Base-by-base conservation (phyloP, 139 green algal species). In the Spirogloea muscicola region DNA sequence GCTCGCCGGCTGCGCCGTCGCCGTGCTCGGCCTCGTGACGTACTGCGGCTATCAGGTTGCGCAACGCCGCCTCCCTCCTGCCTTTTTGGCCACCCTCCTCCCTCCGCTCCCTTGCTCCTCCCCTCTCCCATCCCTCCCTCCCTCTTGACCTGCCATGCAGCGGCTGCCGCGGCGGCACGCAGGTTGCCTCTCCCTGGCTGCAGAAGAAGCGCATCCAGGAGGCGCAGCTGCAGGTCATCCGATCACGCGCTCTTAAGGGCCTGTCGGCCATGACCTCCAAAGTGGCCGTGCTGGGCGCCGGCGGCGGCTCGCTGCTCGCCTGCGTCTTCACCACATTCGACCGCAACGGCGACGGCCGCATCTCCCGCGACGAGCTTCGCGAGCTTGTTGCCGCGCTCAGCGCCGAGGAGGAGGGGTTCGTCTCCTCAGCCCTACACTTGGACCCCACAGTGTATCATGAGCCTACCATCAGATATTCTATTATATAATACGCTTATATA, bases 31-130 rank as follows among this genome's bases (percentile, higher is more conserved):
- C 2, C 51, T 85, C 29, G 80, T 74, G 3, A 69, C 42, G 0
- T 90, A 90, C 79, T 87, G 76, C 72, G 44, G 48, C 1, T 90
- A 86, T 74, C 74, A 81, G 74, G 72, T 80, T n/a, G n/a, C n/a
- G n/a, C n/a, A n/a, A n/a, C n/a, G n/a, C n/a, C n/a, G n/a, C n/a
- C n/a, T n/a, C n/a, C n/a, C n/a, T n/a, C n/a, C n/a, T n/a, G n/a
- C n/a, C n/a, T n/a, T n/a, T n/a, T n/a, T n/a, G n/a, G n/a, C n/a
- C n/a, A n/a, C n/a, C n/a, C n/a, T n/a, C n/a, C n/a, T n/a, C n/a
- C n/a, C n/a, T n/a, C n/a, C n/a, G n/a, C n/a, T n/a, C n/a, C n/a
- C n/a, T n/a, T n/a, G n/a, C n/a, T n/a, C n/a, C n/a, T n/a, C n/a
- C n/a, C n/a, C n/a, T n/a, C n/a, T n/a, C n/a, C n/a, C n/a, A n/a